A percentile compares a stretch with the other conserved stretches of the same genome.
Conservation (phyloP, 352 stramenopile species). For the Phytophthora pseudosyringae region DNA sequence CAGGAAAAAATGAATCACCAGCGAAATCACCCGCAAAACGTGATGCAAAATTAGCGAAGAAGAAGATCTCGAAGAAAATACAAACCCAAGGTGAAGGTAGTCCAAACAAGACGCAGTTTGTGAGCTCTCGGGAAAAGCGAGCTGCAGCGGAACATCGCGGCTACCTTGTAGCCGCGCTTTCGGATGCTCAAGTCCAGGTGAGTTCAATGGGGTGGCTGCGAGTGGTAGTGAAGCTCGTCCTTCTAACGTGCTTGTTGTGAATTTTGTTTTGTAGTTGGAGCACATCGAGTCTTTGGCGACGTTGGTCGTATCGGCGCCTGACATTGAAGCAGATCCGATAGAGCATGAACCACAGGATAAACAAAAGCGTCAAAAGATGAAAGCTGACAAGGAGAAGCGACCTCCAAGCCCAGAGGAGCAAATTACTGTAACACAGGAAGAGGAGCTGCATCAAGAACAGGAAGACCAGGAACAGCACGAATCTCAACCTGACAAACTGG, state of each 20-base stretch:
- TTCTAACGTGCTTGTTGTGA: conserved; percentile 2
- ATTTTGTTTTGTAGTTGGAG: conserved; percentile 40
- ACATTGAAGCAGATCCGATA: conserved; percentile 2
- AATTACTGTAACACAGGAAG: not conserved
- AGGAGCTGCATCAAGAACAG: not conserved
- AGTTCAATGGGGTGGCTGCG: not conserved
- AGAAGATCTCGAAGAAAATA: conserved; percentile 26
- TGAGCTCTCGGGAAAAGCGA: conserved; percentile 59
- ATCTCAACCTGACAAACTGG: not conserved
- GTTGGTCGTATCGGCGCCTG: conserved; percentile 34
- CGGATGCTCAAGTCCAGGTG: conserved; percentile 67
- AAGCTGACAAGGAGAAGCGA: not conserved
- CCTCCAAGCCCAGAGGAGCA: not conserved
- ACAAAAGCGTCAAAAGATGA: not conserved
- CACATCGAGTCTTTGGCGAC: conserved; percentile 57
- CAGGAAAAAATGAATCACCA: conserved; percentile 8
- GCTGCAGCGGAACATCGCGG: conserved; percentile 62
- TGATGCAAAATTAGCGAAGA: conserved; percentile 11
- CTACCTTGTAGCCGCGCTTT: conserved; percentile 67
- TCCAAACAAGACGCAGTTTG: conserved; percentile 35
- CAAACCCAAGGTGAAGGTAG: not conserved
- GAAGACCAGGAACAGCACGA: conserved; percentile 3
- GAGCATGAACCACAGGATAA: conserved; percentile 6
- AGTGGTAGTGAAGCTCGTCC: not conserved
- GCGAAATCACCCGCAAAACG: conserved; percentile 10